Evolutionary conservation across 2,329 filamentous ascomycete species (phyloP).

Genomic region (Microcyclosporella mali): DNA sequence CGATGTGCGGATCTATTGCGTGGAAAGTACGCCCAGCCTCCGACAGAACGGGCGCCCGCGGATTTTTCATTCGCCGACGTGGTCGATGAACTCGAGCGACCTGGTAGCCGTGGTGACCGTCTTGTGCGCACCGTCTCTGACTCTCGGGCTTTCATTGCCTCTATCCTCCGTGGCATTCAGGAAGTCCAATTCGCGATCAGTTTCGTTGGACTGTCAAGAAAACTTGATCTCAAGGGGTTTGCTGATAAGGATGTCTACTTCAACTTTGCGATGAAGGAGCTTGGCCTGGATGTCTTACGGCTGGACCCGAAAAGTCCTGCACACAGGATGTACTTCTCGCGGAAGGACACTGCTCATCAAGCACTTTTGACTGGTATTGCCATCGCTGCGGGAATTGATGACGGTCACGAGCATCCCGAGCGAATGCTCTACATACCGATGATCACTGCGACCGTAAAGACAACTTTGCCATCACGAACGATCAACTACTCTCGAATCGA

Average conservation of each 20-base stretch:
- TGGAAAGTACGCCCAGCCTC: slow-evolving; percentile 31
- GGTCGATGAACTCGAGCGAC: slow-evolving; percentile 65
- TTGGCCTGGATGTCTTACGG: slow-evolving; percentile 85
- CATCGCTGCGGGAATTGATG: slow-evolving; percentile 83
- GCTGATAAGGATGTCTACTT: slow-evolving; percentile 67
- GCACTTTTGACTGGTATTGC: slow-evolving; percentile 87
- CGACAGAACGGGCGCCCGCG: slow-evolving; percentile 28
- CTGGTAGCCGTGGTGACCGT: slow-evolving; percentile 60
- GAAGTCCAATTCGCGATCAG: slow-evolving; percentile 94
- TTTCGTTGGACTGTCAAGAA: slow-evolving; percentile 80
- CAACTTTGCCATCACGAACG: slow-evolving; percentile 89
- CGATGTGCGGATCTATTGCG: slow-evolving; percentile 48
- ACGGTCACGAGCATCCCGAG: slow-evolving; percentile 79
- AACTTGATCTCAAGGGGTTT: slow-evolving; percentile 61
- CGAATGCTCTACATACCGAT: slow-evolving; percentile 90
- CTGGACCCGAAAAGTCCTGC: slow-evolving; percentile 88
- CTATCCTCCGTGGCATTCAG: slow-evolving; percentile 84
- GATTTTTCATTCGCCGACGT: slow-evolving; percentile 65
- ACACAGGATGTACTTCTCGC: slow-evolving; percentile 96
- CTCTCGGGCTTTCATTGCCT: slow-evolving; percentile 85
- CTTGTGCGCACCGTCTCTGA: slow-evolving; percentile 81
- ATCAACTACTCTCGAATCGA: slow-evolving; percentile 67
- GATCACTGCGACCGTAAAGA: slow-evolving; percentile 92
- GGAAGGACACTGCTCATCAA: slow-evolving; percentile 89
- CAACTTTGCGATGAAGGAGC: slow-evolving; percentile 91